Conservation (phyloP, 805 yeast genomes). For the Candida loeiensis region DNA sequence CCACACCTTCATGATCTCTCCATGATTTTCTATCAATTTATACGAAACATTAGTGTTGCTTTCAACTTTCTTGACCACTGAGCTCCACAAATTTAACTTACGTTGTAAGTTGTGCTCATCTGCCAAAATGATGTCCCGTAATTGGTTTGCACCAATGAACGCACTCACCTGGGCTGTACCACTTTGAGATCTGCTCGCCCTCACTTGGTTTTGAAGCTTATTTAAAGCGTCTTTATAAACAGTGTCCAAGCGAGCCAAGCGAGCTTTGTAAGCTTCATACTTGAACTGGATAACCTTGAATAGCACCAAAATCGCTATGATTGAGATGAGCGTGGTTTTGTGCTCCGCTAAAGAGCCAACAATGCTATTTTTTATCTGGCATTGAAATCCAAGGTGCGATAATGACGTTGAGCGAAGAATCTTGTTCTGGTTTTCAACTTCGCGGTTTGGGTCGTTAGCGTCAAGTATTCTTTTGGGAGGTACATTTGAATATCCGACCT, state of each 20-base stretch:
- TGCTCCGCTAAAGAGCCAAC: conserved; percentile 32
- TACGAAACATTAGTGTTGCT: conserved; percentile 61
- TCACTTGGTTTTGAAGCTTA: conserved; percentile 48
- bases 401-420: conserved; percentile 72
- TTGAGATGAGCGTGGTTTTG: conserved; percentile 17
- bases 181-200: conserved; percentile 12
- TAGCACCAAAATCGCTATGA: conserved; percentile 16
- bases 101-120: conserved; percentile 35
- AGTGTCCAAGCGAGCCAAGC: conserved; percentile 41
- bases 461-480: conserved; percentile 14
- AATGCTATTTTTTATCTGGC: conserved; percentile 53
- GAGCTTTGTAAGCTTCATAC: conserved; percentile 33
- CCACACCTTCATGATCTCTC: conserved; percentile 86
- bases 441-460: conserved; percentile 37
- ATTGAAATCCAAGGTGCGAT: conserved; percentile 54
- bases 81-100: conserved; percentile 52
- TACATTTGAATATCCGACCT: conserved; percentile 15
- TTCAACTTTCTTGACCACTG: conserved; percentile 55
- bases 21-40: conserved; percentile 67
- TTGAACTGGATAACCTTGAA: conserved; percentile 30
- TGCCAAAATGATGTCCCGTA: conserved; percentile 60
- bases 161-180: conserved; percentile 34
- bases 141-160: conserved; percentile 66
- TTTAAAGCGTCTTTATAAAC: conserved; percentile 47
- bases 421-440: conserved; percentile 43